Evolutionary conservation across 345 rosid species (phyloP), one percentile per base, ranked within the genome.

Genomic region (Syzygium oleosum): DNA sequence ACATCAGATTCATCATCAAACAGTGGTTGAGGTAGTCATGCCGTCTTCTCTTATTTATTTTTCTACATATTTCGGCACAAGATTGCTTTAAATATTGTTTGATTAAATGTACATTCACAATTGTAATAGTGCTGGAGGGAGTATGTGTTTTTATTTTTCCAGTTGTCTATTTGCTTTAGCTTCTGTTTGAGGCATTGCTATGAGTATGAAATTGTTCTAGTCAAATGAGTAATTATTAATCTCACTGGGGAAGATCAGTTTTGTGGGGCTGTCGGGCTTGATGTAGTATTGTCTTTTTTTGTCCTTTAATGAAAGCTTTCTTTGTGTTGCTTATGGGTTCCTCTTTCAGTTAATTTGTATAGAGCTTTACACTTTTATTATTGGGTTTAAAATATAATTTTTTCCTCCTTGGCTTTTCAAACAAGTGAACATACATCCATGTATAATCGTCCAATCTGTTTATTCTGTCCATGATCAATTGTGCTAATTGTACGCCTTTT

Each of bases 1-100:
- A 68, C 95, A 87, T 89, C 95, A 93, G 12, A 87, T 93, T 87
- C 94, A 94, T 93, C 96, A 95, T 63, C 98, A 93, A 63, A 94
- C 98, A 4, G 43, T 93, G 51, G 92, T 93, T 88, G 98, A 95
- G 98, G 99, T 97, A 87, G 73, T 65, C 19, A n/a, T 56, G 87
- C 43, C 31, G 2, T 73, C 49, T 34, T 73, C 25, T 73, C 7
- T 34, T 73, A 9, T 73, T 9, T 73, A 34, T 73, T 19, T 73
- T 73, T 34, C 80, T 73, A 10, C 80, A 73, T 73, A 19, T 73
- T 19, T 73, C 9, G 2, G 80, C 27, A 41, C 49, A 19, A 73
- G 43, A 7, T 73, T 2, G 3, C 80, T 38, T 73, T 73, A 14
- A 73, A 41, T 73, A 38, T 38, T 19, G 27, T 19, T 73, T 34